Evolutionary conservation across 306 rosid genomes (phyloP), one percentile per base, ranked within the genome.

Genomic region (Carpinus fangiana): DNA sequence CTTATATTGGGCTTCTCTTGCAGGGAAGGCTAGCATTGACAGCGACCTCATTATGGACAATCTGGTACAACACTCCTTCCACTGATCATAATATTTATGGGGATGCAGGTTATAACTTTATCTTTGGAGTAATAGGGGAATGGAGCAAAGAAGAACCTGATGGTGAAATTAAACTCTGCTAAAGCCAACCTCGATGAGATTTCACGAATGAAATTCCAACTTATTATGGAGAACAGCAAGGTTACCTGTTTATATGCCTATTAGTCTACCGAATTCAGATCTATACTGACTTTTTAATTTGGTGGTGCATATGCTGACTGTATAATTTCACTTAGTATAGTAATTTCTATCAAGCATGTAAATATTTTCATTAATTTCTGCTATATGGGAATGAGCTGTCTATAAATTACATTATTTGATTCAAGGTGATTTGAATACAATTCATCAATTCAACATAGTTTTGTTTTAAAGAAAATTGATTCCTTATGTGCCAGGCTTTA

Each of bases 111-210:
- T 60, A 75, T 68, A 62, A 21, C 79, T 65, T 81, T 74, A 77
- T 77, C 69, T 79, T 80, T 85, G 75, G 70, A 54, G 31, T 84
- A 61, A 76, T 87, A 93, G 97, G 98, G 75, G 43, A 67, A 78
- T 74, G 86, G 87, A 31, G 77, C 84, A 73, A 87, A 80, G 86
- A 74, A 81, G 81, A 88, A 79, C 74, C 83, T 86, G 59, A 76
- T 66, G 77, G 81, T 57, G 65, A 75, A 83, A 86, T 72, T 92
- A 85, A 90, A 92, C 74, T 85, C 88, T 70, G 96, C 96, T 80
- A 88, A 88, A 87, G 93, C 86, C 73, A 85, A 79, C 82, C 93
- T 85, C 73, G 82, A 86, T 80, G 94, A 86, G 62, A 88, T 89
- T 77, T 82, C 78, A 78, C 73, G 7, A 75, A 73, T 82, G 81